These are phyloP conservation scores for Saccharomycopsis javanensis DNA, from an alignment of 805 yeast genomes.

Conservation along the genomic window DNA sequence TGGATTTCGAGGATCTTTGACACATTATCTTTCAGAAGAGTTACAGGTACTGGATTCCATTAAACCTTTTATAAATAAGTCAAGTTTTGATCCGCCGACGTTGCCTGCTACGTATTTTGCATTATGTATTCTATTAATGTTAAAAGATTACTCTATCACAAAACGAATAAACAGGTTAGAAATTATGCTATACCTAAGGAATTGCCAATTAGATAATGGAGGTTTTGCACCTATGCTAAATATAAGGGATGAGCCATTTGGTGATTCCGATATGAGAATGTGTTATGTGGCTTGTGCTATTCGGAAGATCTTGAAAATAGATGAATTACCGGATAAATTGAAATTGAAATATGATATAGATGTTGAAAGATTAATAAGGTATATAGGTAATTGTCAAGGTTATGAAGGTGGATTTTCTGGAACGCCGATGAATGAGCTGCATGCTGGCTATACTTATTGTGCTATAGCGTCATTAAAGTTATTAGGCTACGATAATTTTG, in stretches of 20 bases:
- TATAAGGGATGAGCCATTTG: conserved; percentile 30
- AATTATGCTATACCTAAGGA: conserved; percentile 44
- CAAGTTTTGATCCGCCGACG: conserved; percentile 48
- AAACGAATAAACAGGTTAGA: conserved; percentile 30
- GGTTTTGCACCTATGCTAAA: conserved; percentile 42
- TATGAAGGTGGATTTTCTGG: conserved; percentile 96
- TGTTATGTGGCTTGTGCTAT: conserved; percentile 67
- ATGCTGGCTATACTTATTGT: conserved; percentile 95
- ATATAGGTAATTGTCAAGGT: conserved; percentile 47
- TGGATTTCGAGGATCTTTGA: conserved; percentile 52
- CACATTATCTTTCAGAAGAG: conserved; percentile 28
- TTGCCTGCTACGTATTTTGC: conserved; percentile 74
- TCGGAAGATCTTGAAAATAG: conserved; percentile 38
- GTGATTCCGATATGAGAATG: conserved; percentile 64
- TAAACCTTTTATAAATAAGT: conserved; percentile 1
- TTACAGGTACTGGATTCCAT: neutral
- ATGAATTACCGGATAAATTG: conserved; percentile 25
- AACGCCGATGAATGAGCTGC: conserved; percentile 78
- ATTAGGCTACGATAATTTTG: conserved; percentile 26
- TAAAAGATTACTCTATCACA: conserved; percentile 34
- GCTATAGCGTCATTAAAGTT: conserved; percentile 58
- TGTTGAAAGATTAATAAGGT: conserved; percentile 29
- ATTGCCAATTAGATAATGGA: conserved; percentile 56
- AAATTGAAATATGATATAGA: conserved; percentile 33
- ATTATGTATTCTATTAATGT: conserved; percentile 42